A percentile compares a stretch with the other conserved stretches of the same genome.
These are phyloP conservation scores for Salix udensis DNA, from an alignment of 345 rosid genomes.

Conservation along the genomic window DNA sequence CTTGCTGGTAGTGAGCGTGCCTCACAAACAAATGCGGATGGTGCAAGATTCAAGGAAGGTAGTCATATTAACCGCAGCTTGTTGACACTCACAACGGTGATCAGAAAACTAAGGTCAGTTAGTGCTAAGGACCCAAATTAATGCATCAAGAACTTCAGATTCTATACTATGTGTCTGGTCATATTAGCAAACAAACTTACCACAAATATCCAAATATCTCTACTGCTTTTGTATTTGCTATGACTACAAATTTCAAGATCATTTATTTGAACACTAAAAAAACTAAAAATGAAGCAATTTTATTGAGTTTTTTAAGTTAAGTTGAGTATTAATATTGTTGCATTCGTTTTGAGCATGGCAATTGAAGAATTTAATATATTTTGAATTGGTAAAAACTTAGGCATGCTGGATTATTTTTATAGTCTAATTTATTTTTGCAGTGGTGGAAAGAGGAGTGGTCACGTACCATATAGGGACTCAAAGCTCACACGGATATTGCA, in stretches of 20 bases:
- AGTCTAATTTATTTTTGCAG: conserved; percentile 44
- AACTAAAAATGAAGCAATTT: neutral
- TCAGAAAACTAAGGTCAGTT: conserved; percentile 90
- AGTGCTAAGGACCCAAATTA: conserved; percentile 8
- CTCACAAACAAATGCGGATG: conserved; percentile 80
- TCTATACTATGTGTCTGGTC: neutral
- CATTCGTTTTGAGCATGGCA: neutral
- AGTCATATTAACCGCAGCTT: conserved; percentile 93
- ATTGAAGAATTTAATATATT: neutral
- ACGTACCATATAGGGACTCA: conserved; percentile 91
- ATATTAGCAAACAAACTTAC: neutral
- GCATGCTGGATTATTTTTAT: neutral
- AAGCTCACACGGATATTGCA: conserved; percentile 95
- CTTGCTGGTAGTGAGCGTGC: conserved; percentile 98
- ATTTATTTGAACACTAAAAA: neutral
- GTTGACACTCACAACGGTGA: conserved; percentile 86
- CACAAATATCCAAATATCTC: neutral
- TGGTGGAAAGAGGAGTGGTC: conserved; percentile 60
- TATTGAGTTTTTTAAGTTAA: neutral
- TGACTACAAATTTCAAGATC: neutral
- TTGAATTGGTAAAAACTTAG: neutral
- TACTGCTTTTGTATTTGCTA: neutral
- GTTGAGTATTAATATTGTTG: neutral
- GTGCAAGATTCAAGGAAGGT: conserved; percentile 84
- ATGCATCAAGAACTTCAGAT: neutral